These are phyloP conservation scores for Leishmania turanica DNA, from an alignment of 208 protist species.

Conservation along the genomic window DNA sequence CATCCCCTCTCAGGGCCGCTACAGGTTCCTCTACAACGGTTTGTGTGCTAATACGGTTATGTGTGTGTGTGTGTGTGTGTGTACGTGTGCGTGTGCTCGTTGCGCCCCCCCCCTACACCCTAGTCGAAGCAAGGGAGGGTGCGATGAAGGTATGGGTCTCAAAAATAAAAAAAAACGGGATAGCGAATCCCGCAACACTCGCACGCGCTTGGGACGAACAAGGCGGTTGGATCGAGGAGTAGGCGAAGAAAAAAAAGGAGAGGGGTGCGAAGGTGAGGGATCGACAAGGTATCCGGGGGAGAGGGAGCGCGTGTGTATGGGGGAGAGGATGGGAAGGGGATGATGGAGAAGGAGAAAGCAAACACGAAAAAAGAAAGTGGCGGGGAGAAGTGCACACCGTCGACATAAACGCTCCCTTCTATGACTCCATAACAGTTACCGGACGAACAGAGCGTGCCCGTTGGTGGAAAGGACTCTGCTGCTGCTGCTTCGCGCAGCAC, in stretches of 20 bases:
- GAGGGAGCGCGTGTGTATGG: background rate
- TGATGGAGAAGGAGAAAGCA: no score
- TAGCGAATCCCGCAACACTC: background rate
- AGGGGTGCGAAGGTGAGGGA: background rate
- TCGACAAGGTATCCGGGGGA: background rate
- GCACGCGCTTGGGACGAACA: background rate
- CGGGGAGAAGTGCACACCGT: background rate
- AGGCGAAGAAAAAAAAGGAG: background rate
- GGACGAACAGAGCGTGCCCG: background rate
- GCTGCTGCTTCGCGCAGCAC: background rate
- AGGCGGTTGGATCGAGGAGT: background rate
- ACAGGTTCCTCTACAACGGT: background rate
- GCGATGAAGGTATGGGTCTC: background rate
- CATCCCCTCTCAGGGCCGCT: slow-evolving; percentile 37
- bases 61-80: background rate
- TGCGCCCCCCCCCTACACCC: background rate
- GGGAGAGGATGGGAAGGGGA: no score
- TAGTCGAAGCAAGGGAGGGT: background rate
- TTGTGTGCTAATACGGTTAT: background rate
- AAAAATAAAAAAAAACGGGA: slow-evolving; percentile 3
- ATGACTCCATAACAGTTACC: background rate
- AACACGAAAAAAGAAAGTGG: no score
- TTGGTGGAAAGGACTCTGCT: background rate
- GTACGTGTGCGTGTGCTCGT: background rate
- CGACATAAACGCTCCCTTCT: background rate